A percentile compares a stretch with the other conserved stretches of the same genome.
Evolutionary conservation across 2,329 filamentous ascomycete species (phyloP).

Genomic region (Pseudogymnoascus sp.): DNA sequence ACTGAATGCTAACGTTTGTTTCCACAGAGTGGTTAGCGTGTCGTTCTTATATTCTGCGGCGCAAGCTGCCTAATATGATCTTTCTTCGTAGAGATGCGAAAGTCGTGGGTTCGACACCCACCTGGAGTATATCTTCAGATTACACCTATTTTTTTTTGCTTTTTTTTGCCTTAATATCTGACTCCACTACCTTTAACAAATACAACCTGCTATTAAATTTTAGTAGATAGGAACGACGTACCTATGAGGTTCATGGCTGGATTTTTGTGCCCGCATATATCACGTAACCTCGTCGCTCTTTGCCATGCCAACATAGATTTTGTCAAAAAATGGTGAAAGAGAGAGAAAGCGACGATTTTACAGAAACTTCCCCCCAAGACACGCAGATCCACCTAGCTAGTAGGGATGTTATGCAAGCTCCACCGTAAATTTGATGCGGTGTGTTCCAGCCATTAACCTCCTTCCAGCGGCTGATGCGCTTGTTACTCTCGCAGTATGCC

Average conservation of each 20-base stretch:
- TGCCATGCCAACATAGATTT: background rate
- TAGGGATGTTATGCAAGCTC: background rate
- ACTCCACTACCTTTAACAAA: background rate
- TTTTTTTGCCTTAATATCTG: background rate
- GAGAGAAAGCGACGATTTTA: background rate
- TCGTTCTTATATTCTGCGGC: constrained; percentile 33
- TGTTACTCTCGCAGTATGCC: background rate
- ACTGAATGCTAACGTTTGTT: constrained; percentile 10
- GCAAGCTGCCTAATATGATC: constrained; percentile 24
- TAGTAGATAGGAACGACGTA: background rate
- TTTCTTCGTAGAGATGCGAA: constrained; percentile 30
- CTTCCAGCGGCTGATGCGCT: background rate
- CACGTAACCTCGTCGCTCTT: background rate
- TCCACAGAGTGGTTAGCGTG: constrained; percentile 32
- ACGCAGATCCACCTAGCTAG: background rate
- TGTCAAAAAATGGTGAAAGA: background rate
- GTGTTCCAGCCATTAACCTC: background rate
- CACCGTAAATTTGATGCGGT: background rate
- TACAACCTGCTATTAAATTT: background rate
- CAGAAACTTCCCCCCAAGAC: background rate
- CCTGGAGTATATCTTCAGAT: constrained; percentile 25
- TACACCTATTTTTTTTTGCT: constrained; percentile 10
- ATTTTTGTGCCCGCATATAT: background rate
- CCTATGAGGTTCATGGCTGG: background rate
- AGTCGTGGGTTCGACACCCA: constrained; percentile 34